Base-by-base conservation (phyloP, 805 yeast species). In the Wickerhamiella azymoides region DNA sequence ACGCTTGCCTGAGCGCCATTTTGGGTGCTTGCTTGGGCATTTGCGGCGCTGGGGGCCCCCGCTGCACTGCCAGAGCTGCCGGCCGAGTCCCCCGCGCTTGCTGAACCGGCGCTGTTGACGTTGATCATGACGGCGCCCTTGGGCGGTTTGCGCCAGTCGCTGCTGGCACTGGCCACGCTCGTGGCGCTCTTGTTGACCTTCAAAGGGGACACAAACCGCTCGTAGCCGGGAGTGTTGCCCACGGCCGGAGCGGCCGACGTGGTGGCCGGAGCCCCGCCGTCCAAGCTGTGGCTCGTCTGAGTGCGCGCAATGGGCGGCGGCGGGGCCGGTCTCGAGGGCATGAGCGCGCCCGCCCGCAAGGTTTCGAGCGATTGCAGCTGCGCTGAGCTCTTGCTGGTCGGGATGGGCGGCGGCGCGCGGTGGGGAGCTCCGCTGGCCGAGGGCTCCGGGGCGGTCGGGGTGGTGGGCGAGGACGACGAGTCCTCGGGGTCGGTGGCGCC, bases 401-500 rank as follows among this genome's bases (percentile, higher is more conserved):
- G 52, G 46, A 25, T 46, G 40, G 32, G 52, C 40, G 19, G 52
- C 44, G 16, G 47, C 43, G 26, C 43, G 47, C 21, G 27, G 37
- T 19, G 25, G 13, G 6, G 13, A 35, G 3, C 5, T 18, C 14
- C 6, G 6, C 38, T 3, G 10, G 38, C n/a, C n/a, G n/a, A n/a
- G n/a, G n/a, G n/a, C n/a, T n/a, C n/a, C n/a, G n/a, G 14, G 13
- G 13, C 26, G 10, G 27, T 18, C n/a, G 25, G 39, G 19, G 37
- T 16, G 18, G 37, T 19, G 10, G 27, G 27, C 10, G 8, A n/a
- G 3, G 28, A 21, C 21, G 24, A 39, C 21, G 40, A 43, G 10
- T 40, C 43, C 32, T 45, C 39, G n/a, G n/a, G n/a, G n/a, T n/a
- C n/a, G n/a, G n/a, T n/a, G n/a, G n/a, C n/a, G n/a, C n/a, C n/a